These are phyloP conservation scores for Pseudozyma pruni DNA, from an alignment of 1,284 basidiomycete genomes.

Conservation along the genomic window DNA sequence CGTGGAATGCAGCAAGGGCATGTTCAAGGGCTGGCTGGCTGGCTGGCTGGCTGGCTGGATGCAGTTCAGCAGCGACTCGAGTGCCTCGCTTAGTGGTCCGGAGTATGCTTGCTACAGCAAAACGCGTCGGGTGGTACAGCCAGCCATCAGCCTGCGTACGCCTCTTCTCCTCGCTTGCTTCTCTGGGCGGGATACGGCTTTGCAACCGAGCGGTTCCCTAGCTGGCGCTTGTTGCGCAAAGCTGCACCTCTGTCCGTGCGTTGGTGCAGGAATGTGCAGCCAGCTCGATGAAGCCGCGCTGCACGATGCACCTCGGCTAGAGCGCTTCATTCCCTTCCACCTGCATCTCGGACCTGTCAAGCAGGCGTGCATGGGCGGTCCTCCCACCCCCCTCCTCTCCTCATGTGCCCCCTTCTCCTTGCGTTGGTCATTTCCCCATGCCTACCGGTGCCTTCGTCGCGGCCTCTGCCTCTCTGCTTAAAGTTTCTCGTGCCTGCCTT, in stretches of 20 bases:
- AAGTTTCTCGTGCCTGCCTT: slow-evolving; percentile 4
- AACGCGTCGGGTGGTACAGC: too few species aligned
- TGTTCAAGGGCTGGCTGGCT: background rate
- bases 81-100: slow-evolving; percentile 31
- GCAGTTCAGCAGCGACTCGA: slow-evolving; percentile 11
- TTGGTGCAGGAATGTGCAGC: slow-evolving; percentile 2
- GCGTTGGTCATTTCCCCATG: slow-evolving; percentile 6
- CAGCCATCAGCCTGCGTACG: too few species aligned
- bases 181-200: slow-evolving; percentile 12
- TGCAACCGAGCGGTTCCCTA: background rate
- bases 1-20: slow-evolving; percentile 11
- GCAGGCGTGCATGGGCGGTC: slow-evolving; percentile 41
- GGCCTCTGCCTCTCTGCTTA: too few species aligned
- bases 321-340: slow-evolving; percentile 36
- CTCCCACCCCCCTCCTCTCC: slow-evolving; percentile 2
- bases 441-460: background rate
- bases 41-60: too few species aligned
- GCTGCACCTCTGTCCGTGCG: slow-evolving; percentile 4
- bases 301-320: slow-evolving; percentile 35
- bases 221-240: too few species aligned
- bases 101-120: slow-evolving; percentile 9
- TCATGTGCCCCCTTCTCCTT: slow-evolving; percentile 17
- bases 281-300: slow-evolving; percentile 14
- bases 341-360: slow-evolving; percentile 58
- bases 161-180: slow-evolving; percentile 26